Evolutionary conservation across 2,329 filamentous ascomycete species (phyloP).

Genomic region (Chaetothyriales sp.): DNA sequence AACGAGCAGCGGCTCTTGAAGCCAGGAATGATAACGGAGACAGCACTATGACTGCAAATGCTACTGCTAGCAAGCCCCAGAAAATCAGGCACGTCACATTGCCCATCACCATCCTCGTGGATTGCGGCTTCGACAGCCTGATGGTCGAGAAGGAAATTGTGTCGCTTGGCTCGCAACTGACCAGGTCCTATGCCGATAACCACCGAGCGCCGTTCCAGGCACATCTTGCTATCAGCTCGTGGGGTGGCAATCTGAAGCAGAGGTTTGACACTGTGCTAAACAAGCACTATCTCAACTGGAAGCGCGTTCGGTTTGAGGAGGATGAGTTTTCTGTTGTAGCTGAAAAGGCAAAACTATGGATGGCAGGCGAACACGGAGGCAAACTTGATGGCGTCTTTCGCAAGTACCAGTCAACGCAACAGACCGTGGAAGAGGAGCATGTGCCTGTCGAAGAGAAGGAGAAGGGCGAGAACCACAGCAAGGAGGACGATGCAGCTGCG

Average conservation of each 20-base stretch:
- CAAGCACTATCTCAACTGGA: constrained; percentile 64
- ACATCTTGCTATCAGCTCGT: constrained; percentile 64
- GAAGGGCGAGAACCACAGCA: background rate
- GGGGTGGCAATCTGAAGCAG: constrained; percentile 59
- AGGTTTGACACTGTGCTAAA: constrained; percentile 64
- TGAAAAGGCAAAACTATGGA: constrained; percentile 48
- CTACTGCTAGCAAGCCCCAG: constrained; percentile 23
- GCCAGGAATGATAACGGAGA: constrained; percentile 18
- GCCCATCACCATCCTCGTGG: constrained; percentile 67
- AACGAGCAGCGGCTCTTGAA: constrained; percentile 26
- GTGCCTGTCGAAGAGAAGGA: background rate
- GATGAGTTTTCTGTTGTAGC: constrained; percentile 60
- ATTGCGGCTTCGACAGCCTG: constrained; percentile 80
- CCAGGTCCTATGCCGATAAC: constrained; percentile 81
- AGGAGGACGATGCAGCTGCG: background rate
- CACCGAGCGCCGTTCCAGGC: constrained; percentile 49
- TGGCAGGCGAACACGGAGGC: constrained; percentile 45
- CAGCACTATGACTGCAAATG: background rate
- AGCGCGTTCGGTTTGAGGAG: constrained; percentile 55
- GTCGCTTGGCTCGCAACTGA: constrained; percentile 70
- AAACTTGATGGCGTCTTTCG: constrained; percentile 45
- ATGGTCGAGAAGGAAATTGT: constrained; percentile 80
- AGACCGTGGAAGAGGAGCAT: background rate
- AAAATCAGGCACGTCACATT: constrained; percentile 24
- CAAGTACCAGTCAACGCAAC: constrained; percentile 1